Percentiles rank a stretch among this genome's conserved stretches.
These are phyloP conservation scores for Pelargonium exstipulatum DNA, from an alignment of 441 rosid genomes.

Conservation along the genomic window DNA sequence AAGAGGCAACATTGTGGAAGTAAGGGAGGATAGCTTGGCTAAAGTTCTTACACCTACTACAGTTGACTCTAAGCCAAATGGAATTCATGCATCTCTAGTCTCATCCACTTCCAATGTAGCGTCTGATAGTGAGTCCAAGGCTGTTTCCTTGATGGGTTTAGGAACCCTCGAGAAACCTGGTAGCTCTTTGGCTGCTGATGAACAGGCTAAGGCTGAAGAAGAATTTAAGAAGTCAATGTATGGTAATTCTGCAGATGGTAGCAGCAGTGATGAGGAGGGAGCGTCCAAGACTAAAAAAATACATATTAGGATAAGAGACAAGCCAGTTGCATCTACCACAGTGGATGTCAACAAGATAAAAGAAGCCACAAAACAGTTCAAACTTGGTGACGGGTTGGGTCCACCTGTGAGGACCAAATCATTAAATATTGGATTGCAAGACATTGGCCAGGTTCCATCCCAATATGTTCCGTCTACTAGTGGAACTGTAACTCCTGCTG, in stretches of 20 bases:
- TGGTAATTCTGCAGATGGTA: conserved; percentile 68
- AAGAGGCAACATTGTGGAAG: conserved; percentile 85
- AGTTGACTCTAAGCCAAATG: conserved; percentile 44
- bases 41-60: conserved; percentile 45
- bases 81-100: conserved; percentile 33
- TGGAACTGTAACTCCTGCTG: conserved; percentile 33
- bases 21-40: conserved; percentile 76
- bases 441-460: conserved; percentile 47
- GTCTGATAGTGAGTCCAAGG: conserved; percentile 40
- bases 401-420: conserved; percentile 62
- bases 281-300: conserved; percentile 59
- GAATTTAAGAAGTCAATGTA: conserved; percentile 94
- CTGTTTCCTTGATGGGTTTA: conserved; percentile 67
- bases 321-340: conserved; percentile 60
- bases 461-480: conserved; percentile 42
- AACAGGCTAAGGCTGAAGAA: conserved; percentile 94
- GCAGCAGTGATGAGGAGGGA: conserved; percentile 97
- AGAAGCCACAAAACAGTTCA: conserved; percentile 83
- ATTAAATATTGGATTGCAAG: conserved; percentile 52
- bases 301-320: conserved; percentile 46
- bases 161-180: conserved; percentile 53
- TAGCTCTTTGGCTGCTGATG: conserved; percentile 50
- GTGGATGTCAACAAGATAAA: conserved; percentile 90
- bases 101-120: conserved; percentile 43
- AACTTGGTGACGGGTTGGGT: conserved; percentile 80